Percentiles rank a stretch among this genome's conserved stretches.
phyloP scores from a whole-genome alignment of 345 rosid species.

The Litchi chinensis region DNA sequence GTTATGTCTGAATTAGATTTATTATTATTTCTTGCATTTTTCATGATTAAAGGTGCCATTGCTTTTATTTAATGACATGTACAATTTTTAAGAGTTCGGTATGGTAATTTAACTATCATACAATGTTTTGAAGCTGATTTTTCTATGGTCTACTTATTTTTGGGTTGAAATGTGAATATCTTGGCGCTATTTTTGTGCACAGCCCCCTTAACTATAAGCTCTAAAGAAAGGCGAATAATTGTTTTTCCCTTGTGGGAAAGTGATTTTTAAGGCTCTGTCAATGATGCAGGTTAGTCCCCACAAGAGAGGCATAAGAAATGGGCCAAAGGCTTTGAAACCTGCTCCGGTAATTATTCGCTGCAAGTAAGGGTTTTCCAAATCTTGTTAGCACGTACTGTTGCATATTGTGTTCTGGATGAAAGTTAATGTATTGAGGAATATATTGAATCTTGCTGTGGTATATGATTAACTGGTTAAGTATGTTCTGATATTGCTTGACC shows the following conservation, averaged over 20 bases:
- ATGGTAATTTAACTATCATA: not conserved
- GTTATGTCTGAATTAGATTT: not conserved
- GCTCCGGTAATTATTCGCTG: constrained; percentile 84
- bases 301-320: constrained; percentile 85
- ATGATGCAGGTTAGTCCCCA: constrained; percentile 63
- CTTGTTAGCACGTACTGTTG: not conserved
- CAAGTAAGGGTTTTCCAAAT: constrained; percentile 48
- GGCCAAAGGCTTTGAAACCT: constrained; percentile 94
- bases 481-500: not conserved
- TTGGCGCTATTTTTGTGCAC: not conserved
- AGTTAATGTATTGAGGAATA: not conserved
- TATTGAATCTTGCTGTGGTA: not conserved
- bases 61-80: not conserved
- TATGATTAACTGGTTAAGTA: not conserved
- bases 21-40: too few relatives aligned
- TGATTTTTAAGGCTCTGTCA: not conserved
- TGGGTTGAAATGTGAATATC: not conserved
- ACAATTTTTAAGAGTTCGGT: not conserved
- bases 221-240: not conserved
- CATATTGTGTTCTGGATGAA: not conserved
- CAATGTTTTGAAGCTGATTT: not conserved
- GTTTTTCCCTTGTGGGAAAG: not conserved
- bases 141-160: not conserved
- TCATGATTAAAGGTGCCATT: not conserved
- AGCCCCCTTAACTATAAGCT: not conserved